phyloP scores from a whole-genome alignment of 257 asterid species.

The Solanum clarkiae region DNA sequence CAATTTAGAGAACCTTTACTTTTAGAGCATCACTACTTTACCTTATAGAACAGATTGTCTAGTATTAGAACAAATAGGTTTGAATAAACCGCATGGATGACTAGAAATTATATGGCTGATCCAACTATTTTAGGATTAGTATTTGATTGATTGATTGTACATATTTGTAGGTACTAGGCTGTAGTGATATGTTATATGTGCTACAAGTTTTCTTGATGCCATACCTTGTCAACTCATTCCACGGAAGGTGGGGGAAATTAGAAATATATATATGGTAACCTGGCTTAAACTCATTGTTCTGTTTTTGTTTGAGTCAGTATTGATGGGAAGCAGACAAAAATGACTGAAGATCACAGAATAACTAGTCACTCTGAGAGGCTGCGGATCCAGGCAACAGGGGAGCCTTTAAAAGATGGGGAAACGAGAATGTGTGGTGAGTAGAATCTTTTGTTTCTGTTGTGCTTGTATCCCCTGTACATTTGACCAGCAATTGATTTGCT shows the following conservation, averaged over 20 bases:
- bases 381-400: conserved; percentile 66
- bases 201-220: not conserved
- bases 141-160: not conserved
- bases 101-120: not conserved
- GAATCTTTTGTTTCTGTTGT: not conserved
- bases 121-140: not conserved
- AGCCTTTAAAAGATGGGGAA: conserved; percentile 88
- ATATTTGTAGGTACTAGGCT: not conserved
- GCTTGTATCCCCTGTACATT: not conserved
- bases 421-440: conserved; percentile 77
- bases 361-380: conserved; percentile 66
- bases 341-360: conserved; percentile 95
- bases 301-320: conserved; percentile 37
- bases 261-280: not conserved
- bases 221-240: not conserved
- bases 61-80: not conserved
- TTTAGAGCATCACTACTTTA: not conserved
- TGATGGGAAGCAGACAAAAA: conserved; percentile 73
- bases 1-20: not conserved
- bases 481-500: conserved; percentile 6
- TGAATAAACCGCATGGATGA: not conserved
- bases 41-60: not conserved
- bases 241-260: not conserved
- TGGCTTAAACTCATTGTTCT: not conserved
- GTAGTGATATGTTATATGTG: not conserved